phyloP scores from a whole-genome alignment of 139 green algal genomes.

The Auxenochlorella pyrenoidosa region DNA sequence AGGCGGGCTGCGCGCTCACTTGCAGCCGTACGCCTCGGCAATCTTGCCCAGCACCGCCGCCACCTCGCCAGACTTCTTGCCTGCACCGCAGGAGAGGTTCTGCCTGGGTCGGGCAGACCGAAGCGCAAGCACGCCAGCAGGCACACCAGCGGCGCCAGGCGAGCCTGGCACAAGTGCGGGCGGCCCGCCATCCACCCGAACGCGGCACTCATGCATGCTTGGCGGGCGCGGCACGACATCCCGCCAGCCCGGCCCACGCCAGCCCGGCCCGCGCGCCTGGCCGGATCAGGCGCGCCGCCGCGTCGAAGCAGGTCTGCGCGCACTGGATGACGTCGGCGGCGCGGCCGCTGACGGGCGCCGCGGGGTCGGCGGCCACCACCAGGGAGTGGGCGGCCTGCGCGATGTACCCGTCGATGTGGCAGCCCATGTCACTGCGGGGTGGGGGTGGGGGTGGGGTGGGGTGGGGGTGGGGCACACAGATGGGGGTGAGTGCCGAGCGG shows the following conservation, averaged over 20 bases:
- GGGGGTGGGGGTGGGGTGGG: background rate
- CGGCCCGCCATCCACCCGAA: too few species aligned
- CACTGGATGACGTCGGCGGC: slow-evolving; percentile 90
- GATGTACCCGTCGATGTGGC: slow-evolving; percentile 98
- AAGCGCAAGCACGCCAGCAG: too few species aligned
- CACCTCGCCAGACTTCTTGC: slow-evolving; percentile 84
- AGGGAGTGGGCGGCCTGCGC: slow-evolving; percentile 88
- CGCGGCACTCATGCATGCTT: too few species aligned
- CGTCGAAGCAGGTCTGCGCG: slow-evolving; percentile 85
- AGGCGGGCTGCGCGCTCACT: too few species aligned
- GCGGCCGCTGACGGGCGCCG: slow-evolving; percentile 71
- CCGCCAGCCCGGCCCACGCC: too few species aligned
- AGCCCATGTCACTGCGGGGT: slow-evolving; percentile 86
- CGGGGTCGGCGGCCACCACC: slow-evolving; percentile 64
- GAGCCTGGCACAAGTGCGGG: too few species aligned
- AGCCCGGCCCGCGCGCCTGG: slow-evolving; percentile 54
- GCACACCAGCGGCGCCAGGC: too few species aligned
- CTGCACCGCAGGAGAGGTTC: too few species aligned
- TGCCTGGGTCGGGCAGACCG: too few species aligned
- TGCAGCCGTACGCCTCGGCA: slow-evolving; percentile 88
- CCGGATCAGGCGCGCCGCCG: slow-evolving; percentile 88
- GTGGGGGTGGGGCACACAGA: background rate
- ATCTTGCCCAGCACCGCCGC: slow-evolving; percentile 74
- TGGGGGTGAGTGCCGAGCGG: background rate
- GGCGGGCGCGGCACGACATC: too few species aligned